Percentiles rank a stretch among this genome's conserved stretches.
Conservation (phyloP, 116 monocot species). For the Cymodocea nodosa region DNA sequence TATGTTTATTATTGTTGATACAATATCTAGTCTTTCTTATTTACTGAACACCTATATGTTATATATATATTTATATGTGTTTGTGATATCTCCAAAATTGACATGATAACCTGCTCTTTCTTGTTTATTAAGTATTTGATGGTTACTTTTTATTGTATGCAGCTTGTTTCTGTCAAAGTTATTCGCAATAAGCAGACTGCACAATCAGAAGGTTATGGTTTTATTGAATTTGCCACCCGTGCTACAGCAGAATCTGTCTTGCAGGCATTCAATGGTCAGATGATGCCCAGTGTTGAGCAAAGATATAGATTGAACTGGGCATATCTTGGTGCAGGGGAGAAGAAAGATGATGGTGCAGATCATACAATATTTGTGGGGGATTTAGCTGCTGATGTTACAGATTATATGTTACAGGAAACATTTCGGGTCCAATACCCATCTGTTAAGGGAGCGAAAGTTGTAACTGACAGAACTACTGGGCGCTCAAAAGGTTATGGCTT, state of each 20-base stretch:
- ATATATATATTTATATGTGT: no score
- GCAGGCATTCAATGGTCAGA: constrained; percentile 67
- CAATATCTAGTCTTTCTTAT: no score
- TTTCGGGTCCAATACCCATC: constrained; percentile 62
- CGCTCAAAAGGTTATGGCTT: constrained; percentile 95
- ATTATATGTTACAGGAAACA: constrained; percentile 69
- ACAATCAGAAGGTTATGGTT: constrained; percentile 78
- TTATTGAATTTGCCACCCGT: constrained; percentile 59
- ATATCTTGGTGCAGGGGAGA: constrained; percentile 44
- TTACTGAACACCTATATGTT: no score
- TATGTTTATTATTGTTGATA: no score
- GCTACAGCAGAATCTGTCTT: constrained; percentile 55
- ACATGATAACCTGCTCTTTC: no score
- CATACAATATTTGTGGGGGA: constrained; percentile 91
- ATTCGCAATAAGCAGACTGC: constrained; percentile 75
- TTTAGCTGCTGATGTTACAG: constrained; percentile 77
- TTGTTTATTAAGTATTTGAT: no score
- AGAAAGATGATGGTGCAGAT: constrained; percentile 46
- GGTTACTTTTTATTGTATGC: background rate
- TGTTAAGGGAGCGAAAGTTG: constrained; percentile 82
- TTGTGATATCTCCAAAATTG: no score
- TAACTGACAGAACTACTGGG: constrained; percentile 64
- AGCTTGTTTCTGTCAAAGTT: constrained; percentile 63
- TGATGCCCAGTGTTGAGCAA: constrained; percentile 76
- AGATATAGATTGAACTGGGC: constrained; percentile 87